These are phyloP conservation scores for Solanum arcanum DNA, from an alignment of 257 asterid genomes.

Conservation along the genomic window DNA sequence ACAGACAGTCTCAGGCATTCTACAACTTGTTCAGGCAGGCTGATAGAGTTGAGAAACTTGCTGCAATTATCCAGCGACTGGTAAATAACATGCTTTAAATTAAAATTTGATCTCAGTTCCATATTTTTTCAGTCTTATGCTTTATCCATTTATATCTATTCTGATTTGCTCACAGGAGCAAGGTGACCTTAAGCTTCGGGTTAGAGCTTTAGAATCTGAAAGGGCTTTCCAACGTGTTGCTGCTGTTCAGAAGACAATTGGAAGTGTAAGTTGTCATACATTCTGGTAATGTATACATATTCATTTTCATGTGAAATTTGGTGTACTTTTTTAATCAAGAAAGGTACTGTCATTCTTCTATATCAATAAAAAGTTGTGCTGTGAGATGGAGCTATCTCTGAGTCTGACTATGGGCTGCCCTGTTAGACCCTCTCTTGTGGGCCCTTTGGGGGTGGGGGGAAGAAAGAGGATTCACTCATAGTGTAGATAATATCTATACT, in stretches of 20 bases:
- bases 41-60: slow-evolving; percentile 88
- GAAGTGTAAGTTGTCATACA: slow-evolving; percentile 56
- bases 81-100: slow-evolving; percentile 20
- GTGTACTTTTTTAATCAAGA: not conserved
- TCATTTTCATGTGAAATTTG: not conserved
- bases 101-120: not conserved
- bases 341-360: not conserved
- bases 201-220: slow-evolving; percentile 87
- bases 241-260: slow-evolving; percentile 68
- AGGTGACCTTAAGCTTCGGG: slow-evolving; percentile 96
- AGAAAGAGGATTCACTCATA: not conserved
- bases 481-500: not conserved
- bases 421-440: not conserved
- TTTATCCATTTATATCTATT: not conserved
- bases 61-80: slow-evolving; percentile 71
- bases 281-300: not conserved
- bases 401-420: not conserved
- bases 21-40: slow-evolving; percentile 93
- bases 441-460: not conserved
- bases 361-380: not conserved
- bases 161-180: slow-evolving; percentile 49
- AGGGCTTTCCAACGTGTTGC: slow-evolving; percentile 96
- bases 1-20: slow-evolving; percentile 83
- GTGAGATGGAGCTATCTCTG: not conserved
- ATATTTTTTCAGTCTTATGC: not conserved